A percentile compares a stretch with the other conserved stretches of the same genome.
phyloP scores from a whole-genome alignment of 208 protist genomes.

The Crithidia brevicula region DNA sequence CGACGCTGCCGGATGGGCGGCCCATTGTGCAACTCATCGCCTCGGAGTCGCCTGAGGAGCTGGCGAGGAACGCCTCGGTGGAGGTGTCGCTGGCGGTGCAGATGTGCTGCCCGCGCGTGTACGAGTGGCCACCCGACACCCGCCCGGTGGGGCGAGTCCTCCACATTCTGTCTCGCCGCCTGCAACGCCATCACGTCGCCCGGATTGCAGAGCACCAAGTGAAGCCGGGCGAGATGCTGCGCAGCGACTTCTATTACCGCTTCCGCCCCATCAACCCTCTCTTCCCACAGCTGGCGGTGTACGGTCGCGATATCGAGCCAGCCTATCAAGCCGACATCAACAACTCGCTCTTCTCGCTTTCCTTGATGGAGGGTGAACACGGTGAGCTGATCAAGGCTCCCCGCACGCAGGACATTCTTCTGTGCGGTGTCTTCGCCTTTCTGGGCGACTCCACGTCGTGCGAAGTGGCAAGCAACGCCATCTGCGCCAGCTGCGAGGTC shows the following conservation, averaged over 20 bases:
- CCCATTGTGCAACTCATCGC: conserved; percentile 43
- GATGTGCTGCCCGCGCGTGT: conserved; percentile 34
- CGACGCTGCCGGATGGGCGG: conserved; percentile 55
- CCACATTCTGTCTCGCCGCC: conserved; percentile 46
- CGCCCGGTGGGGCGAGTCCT: conserved; percentile 53
- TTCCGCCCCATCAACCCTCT: conserved; percentile 68
- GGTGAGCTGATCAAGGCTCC: conserved; percentile 19
- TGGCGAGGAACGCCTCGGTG: conserved; percentile 1
- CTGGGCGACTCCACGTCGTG: conserved; percentile 54
- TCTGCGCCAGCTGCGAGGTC: conserved; percentile 50
- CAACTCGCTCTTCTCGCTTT: conserved; percentile 52
- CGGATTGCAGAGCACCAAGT: conserved; percentile 46
- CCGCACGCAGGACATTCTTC: conserved; percentile 29
- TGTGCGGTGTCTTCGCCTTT: conserved; percentile 27
- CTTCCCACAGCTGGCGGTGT: conserved; percentile 63
- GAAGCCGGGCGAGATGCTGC: conserved; percentile 33
- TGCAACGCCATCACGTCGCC: conserved; percentile 42
- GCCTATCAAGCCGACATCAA: conserved; percentile 39
- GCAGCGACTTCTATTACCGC: conserved; percentile 58
- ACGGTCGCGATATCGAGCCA: conserved; percentile 60
- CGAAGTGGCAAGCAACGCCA: conserved; percentile 49
- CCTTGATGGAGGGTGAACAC: conserved; percentile 24
- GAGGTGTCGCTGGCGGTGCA: conserved; percentile 36
- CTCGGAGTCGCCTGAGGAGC: conserved; percentile 17
- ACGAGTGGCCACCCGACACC: conserved; percentile 34